Percentiles rank a stretch among this genome's conserved stretches.
These are phyloP conservation scores for Aspergillus tamarii DNA, from an alignment of 2,329 filamentous ascomycete species.

Conservation along the genomic window DNA sequence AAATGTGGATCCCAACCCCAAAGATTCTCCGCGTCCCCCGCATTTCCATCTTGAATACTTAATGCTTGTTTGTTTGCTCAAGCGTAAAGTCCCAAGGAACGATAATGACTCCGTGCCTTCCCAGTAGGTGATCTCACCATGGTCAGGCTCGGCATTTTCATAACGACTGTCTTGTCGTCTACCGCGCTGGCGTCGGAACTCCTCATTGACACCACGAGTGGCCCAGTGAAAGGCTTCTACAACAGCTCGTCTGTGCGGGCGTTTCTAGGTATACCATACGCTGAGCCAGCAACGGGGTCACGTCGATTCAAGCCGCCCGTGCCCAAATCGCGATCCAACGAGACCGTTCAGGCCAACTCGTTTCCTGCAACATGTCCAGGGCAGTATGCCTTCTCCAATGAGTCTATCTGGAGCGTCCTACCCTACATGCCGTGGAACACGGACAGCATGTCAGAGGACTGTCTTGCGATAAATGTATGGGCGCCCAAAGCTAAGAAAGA, in stretches of 20 bases:
- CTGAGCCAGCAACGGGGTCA: constrained; percentile 46
- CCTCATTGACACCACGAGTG: constrained; percentile 19
- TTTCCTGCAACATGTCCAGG: constrained; percentile 18
- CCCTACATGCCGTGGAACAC: constrained; percentile 19
- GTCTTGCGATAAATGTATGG: constrained; percentile 25
- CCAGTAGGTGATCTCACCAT: neutral
- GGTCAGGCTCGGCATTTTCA: neutral
- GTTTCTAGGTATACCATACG: constrained; percentile 53
- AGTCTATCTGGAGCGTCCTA: constrained; percentile 22
- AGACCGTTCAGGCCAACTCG: constrained; percentile 28
- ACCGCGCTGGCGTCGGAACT: neutral
- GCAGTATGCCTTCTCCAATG: constrained; percentile 10
- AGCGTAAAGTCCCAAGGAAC: neutral
- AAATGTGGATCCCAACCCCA: neutral
- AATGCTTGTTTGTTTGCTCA: neutral
- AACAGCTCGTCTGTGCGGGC: constrained; percentile 22
- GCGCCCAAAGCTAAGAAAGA: constrained; percentile 13
- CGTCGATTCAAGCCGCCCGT: constrained; percentile 45
- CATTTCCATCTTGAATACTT: neutral
- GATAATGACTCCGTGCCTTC: neutral
- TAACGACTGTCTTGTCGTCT: neutral
- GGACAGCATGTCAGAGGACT: constrained; percentile 22
- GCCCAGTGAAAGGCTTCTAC: constrained; percentile 20
- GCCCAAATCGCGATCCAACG: constrained; percentile 28
- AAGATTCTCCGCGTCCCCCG: neutral